These are phyloP conservation scores for Coleophoma cylindrospora DNA, from an alignment of 2,329 filamentous ascomycete genomes.

Conservation along the genomic window DNA sequence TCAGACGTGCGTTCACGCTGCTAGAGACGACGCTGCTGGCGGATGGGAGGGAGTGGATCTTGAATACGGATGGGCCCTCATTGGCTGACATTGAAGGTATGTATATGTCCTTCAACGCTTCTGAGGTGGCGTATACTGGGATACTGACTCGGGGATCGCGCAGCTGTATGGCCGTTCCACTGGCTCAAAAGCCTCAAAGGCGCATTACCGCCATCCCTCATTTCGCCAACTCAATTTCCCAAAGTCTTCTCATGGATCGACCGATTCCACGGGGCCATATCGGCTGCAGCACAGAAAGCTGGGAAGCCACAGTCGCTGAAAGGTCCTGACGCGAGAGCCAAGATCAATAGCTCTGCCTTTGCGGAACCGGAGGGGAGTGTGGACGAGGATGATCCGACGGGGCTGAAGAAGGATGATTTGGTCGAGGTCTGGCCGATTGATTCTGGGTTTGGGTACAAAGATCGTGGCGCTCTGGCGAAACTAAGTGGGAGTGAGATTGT, in stretches of 20 bases:
- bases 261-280: constrained; percentile 49
- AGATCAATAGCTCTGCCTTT: constrained; percentile 40
- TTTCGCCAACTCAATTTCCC: constrained; percentile 50
- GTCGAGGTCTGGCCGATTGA: constrained; percentile 59
- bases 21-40: constrained; percentile 58
- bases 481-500: constrained; percentile 51
- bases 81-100: constrained; percentile 63
- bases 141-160: background rate
- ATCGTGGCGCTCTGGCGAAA: constrained; percentile 49
- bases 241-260: constrained; percentile 58
- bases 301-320: constrained; percentile 37
- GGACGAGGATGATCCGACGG: constrained; percentile 45
- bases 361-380: constrained; percentile 38
- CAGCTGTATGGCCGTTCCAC: constrained; percentile 59
- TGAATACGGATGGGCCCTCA: constrained; percentile 44
- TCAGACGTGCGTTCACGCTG: constrained; percentile 48
- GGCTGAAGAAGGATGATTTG: constrained; percentile 44
- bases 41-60: constrained; percentile 63
- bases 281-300: constrained; percentile 32
- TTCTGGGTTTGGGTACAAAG: constrained; percentile 52
- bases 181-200: constrained; percentile 56
- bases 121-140: background rate
- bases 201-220: constrained; percentile 45
- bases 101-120: background rate
- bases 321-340: constrained; percentile 47